These are phyloP conservation scores for Grosmannia penicillata DNA, from an alignment of 2,329 filamentous ascomycete species.

Conservation along the genomic window DNA sequence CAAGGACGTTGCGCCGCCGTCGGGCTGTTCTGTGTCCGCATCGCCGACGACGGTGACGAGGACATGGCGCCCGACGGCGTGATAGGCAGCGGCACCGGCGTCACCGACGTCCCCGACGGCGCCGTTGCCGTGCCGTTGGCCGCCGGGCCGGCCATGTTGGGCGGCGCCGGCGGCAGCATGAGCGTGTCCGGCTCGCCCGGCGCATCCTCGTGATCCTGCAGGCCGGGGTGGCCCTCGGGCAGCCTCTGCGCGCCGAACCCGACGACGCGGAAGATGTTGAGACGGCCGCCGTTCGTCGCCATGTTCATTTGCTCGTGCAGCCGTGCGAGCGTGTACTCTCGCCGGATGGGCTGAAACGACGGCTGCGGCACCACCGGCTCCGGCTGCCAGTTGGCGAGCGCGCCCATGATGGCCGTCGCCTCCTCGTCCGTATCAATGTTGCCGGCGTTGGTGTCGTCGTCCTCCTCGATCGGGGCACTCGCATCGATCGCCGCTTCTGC, in stretches of 20 bases:
- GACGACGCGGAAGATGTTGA: slow-evolving; percentile 49
- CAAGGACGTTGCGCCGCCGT: background rate
- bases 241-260: slow-evolving; percentile 41
- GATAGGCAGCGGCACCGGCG: slow-evolving; percentile 3
- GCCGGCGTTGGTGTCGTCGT: slow-evolving; percentile 63
- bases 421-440: slow-evolving; percentile 93
- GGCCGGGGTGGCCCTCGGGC: slow-evolving; percentile 31
- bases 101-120: background rate
- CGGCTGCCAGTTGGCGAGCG: slow-evolving; percentile 61
- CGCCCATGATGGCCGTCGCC: slow-evolving; percentile 73
- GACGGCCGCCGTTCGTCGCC: slow-evolving; percentile 49
- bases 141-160: too few relatives aligned
- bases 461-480: slow-evolving; percentile 78
- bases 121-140: background rate
- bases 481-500: slow-evolving; percentile 87
- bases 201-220: slow-evolving; percentile 37
- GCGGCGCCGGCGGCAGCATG: slow-evolving; percentile 9
- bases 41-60: background rate
- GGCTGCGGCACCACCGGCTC: slow-evolving; percentile 60
- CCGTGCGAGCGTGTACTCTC: slow-evolving; percentile 47
- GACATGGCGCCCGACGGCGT: background rate
- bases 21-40: background rate
- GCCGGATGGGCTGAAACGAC: slow-evolving; percentile 44
- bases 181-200: slow-evolving; percentile 39
- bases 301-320: slow-evolving; percentile 51